Evolutionary conservation across 305 asterid genomes (phyloP), one percentile per base, ranked within the genome.

Genomic region (Euphrasia arctica): DNA sequence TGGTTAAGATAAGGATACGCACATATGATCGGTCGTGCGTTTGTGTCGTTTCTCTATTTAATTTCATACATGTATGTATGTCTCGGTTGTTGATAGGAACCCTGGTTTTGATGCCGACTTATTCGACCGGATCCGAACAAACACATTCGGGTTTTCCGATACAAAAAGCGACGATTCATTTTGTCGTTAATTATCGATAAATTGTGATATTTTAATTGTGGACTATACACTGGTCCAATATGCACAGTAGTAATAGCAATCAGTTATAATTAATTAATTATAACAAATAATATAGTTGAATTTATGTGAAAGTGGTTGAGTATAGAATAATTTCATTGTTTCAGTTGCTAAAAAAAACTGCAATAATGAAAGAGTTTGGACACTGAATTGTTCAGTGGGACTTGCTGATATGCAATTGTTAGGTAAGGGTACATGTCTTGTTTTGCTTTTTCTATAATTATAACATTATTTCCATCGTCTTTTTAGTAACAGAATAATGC

Each of bases 341-440:
- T 14, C 56, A 56, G 18, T 63, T 59, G 32, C 36, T 1, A 2
- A 13, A 58, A 34, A 58, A 56, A 32, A 63, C 36, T 51, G 14
- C 34, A 65, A 66, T 27, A 57, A n/a, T 57, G 14, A 22, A 50
- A 49, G 49, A 43, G 32, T 49, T 43, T 66, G 66, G 25, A 25
- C 47, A 48, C 27, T 60, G 67, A 56, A 70, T 39, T 18, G 22
- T 31, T 60, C 28, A 32, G 71, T 51, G 72, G 58, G 75, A 27
- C 65, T 70, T 58, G 68, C 68, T 71, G 66, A 75, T 36, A 58
- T 34, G 58, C 50, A 27, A 52, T 63, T 67, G 76, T 73, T 78
- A 51, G 81, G 81, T 75, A 64, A 68, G 69, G 58, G 74, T 70
- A 57, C 70, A 80, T 60, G 47, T 66, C 73, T 74, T 66, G 55